Percentiles rank a stretch among this genome's conserved stretches.
Conservation (phyloP, 305 asterid species). For the Fraxinus albicans region DNA sequence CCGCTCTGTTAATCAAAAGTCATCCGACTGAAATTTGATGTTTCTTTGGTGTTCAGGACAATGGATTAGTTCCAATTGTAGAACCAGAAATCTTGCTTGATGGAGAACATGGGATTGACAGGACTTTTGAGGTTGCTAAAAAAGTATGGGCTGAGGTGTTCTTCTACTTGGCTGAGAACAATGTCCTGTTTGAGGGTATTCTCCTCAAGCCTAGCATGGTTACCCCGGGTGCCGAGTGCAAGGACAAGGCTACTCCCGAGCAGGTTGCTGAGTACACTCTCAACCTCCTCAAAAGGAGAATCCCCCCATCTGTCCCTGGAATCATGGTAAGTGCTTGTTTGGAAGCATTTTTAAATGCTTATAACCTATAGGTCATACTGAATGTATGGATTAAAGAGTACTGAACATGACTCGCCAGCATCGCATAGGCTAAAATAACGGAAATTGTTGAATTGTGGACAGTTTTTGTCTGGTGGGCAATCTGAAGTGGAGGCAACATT, state of each 20-base stretch:
- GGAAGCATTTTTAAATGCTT: not conserved
- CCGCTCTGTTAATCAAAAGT: not conserved
- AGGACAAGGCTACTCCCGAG: conserved; percentile 52
- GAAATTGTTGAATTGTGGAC: not conserved
- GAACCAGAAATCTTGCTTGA: conserved; percentile 62
- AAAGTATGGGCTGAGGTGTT: conserved; percentile 63
- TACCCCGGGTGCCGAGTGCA: conserved; percentile 63
- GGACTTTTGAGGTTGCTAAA: conserved; percentile 56
- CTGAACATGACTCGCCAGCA: not conserved
- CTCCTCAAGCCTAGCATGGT: conserved; percentile 68
- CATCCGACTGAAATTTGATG: not conserved
- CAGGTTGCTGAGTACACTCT: conserved; percentile 56
- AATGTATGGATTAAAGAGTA: too few species aligned
- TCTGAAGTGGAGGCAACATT: conserved; percentile 61
- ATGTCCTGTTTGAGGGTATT: conserved; percentile 54
- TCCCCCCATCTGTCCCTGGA: conserved; percentile 57
- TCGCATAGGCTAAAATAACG: not conserved
- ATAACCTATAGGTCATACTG: not conserved
- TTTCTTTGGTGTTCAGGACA: conserved; percentile 30
- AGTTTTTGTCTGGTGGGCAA: conserved; percentile 68
- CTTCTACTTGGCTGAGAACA: conserved; percentile 57
- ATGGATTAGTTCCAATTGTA: conserved; percentile 60
- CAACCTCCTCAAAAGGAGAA: conserved; percentile 45
- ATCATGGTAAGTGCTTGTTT: conserved; percentile 42
- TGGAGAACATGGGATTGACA: conserved; percentile 58